Base-by-base conservation (phyloP, 495 filamentous ascomycete species). In the Chaetomium fimeti region DNA sequence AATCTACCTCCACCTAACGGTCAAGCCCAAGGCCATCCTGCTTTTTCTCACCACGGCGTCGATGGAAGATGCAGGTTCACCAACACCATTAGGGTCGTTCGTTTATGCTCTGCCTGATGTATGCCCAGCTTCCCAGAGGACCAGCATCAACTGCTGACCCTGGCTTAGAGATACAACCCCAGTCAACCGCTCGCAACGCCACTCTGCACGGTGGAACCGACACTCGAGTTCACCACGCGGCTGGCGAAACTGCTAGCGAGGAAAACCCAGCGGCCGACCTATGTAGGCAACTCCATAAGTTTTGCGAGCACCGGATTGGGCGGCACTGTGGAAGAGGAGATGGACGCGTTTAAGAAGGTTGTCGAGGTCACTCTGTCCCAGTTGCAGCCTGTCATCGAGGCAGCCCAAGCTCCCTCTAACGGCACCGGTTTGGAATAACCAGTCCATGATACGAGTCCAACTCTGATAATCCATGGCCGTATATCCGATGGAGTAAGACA, bases 81-180 rank as follows among this genome's bases (percentile, higher is more conserved):
- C 78, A 3, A 78, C 83, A n/a, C 72, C 86, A 0, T 75, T 93
- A 63, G 90, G 90, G 11, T 93, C 90, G 62, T 94, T 98, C 72
- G 89, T 98, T 51, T 97, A 96, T 74, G 89, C 94, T 24, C 84
- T 97, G 74, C 93, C 93, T 28, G 89, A 95, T 77, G 92, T 96
- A 77, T 70, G 84, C 78, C n/a, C 8, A 27, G 22, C 18, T 18
- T 22, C 4, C 48, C 47, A 28, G 29, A 22, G 24, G 20, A 24
- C 9, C 45, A 24, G 45, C 1, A 20, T 20, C 45, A 24, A 22
- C 43, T 54, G 18, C 70, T 60, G 25, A 53, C 22, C 36, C 40
- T 28, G 5, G 36, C 65, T 32, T 71, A 87, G 84, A 80, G 75
- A 72, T 81, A 84, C 69, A 80, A 86, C 48, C 79, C 81, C 24